These are phyloP conservation scores for Sergeia podlipaevii DNA, from an alignment of 208 protist genomes.

Conservation along the genomic window DNA sequence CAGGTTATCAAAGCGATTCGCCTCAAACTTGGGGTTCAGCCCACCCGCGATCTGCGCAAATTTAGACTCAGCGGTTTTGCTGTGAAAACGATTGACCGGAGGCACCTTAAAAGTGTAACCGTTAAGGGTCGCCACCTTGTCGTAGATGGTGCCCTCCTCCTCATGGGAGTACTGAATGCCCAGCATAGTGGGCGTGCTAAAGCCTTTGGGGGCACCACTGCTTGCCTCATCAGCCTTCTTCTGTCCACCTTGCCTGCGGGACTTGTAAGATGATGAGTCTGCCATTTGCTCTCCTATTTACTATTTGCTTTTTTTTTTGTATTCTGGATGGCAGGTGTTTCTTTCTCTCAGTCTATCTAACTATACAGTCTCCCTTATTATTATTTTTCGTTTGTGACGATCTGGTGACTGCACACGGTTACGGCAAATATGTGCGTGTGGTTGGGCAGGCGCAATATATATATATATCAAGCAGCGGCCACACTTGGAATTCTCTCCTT, in stretches of 20 bases:
- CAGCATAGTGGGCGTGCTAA: conserved; percentile 55
- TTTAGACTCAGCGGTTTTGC: conserved; percentile 66
- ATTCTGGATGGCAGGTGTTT: no score
- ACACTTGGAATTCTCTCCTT: no score
- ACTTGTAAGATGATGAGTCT: conserved; percentile 13
- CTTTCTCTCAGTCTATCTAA: no score
- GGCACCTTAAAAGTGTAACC: conserved; percentile 79
- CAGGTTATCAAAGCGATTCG: conserved; percentile 73
- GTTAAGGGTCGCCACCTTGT: conserved; percentile 63
- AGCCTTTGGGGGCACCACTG: conserved; percentile 1
- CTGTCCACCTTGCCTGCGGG: not conserved
- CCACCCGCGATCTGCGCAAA: conserved; percentile 67
- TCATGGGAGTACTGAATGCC: conserved; percentile 73
- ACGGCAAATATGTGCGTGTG: no score
- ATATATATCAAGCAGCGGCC: no score
- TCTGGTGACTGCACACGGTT: no score
- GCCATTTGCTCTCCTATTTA: not conserved
- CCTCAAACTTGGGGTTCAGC: conserved; percentile 72
- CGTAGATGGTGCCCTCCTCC: conserved; percentile 65
- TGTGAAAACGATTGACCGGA: conserved; percentile 78
- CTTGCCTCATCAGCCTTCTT: not conserved
- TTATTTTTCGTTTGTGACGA: no score
- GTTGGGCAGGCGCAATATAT: no score
- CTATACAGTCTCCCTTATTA: no score
- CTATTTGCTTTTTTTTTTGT: conserved; percentile 3